Evolutionary conservation across 768 basidiomycete species (phyloP), one percentile per base, ranked within the genome.

Genomic region (Podaxis sp.): DNA sequence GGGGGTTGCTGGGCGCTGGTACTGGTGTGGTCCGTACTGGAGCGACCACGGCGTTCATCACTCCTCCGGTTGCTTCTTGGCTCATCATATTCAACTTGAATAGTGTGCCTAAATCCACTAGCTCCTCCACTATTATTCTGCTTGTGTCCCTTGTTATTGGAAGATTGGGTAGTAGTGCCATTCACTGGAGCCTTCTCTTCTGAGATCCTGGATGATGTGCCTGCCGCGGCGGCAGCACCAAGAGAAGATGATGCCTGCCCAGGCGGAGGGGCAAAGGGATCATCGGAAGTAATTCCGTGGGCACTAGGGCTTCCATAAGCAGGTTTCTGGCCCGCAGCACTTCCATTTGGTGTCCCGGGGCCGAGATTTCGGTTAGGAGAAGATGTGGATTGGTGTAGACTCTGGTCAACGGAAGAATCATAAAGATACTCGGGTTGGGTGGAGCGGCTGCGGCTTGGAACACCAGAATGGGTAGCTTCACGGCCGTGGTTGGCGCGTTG

Each of bases 41-140:
- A 48, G 15, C 60, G 52, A 2, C 52, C 53, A 17, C 60, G 60
- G 44, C 60, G 60, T 13, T 78, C 74, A 44, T 76, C 74, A 40
- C 72, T 76, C 66, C 66, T 73, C 66, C 73, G 73, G 28, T 67
- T 62, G 49, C 72, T 65, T 63, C 67, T 68, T 48, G 83, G 82
- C 60, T 88, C 88, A 62, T 90, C 91, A 69, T 98, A 99, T 75
- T 99, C 97, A 63, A 99, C 90, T 74, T 99, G 97, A 52, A 99
- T 93, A 10, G 97, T 99, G 75, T 99, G 95, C 54, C 95, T 80
- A 74, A 91, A 88, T 58, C 70, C 72, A 62, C 70, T 69, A 11
- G 66, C 70, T 17, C 70, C 70, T 38, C 81, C 81, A 64, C 74
- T 76, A 11, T 69, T 69, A 48, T 78, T 85, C 66, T 81, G 78